Evolutionary conservation across 805 yeast species (phyloP).

Genomic region (Lipomyces oligophaga): DNA sequence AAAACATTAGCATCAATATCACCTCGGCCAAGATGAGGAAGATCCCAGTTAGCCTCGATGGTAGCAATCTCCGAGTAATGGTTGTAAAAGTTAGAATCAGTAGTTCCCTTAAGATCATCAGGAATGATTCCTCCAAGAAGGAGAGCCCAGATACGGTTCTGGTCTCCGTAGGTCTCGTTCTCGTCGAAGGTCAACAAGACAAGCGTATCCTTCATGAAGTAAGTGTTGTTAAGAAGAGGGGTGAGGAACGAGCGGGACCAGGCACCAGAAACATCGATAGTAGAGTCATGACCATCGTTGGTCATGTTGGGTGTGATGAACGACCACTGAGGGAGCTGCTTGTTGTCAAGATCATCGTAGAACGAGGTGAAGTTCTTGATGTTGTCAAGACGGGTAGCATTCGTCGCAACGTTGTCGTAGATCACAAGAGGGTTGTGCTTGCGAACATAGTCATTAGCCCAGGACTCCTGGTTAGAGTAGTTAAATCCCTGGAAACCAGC

Average conservation of each 20-base stretch:
- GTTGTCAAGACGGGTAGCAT: constrained; percentile 41
- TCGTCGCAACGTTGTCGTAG: constrained; percentile 42
- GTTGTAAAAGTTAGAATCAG: constrained; percentile 49
- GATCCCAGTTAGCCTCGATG: constrained; percentile 50
- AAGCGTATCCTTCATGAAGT: constrained; percentile 48
- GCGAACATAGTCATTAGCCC: constrained; percentile 49
- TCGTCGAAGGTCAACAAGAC: constrained; percentile 51
- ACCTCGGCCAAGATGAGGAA: constrained; percentile 49
- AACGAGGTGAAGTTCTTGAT: constrained; percentile 49
- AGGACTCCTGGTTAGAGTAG: constrained; percentile 43
- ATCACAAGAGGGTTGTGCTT: constrained; percentile 50
- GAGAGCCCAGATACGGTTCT: constrained; percentile 47
- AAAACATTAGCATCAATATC: constrained; percentile 52
- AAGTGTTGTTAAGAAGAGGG: constrained; percentile 45
- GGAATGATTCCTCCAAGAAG: constrained; percentile 50
- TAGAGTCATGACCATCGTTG: constrained; percentile 51
- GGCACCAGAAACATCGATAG: constrained; percentile 44
- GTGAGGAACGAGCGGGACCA: constrained; percentile 47
- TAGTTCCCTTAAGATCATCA: constrained; percentile 42
- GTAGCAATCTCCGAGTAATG: constrained; percentile 52
- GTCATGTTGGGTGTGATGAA: constrained; percentile 54
- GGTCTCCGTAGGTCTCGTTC: constrained; percentile 43
- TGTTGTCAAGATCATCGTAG: constrained; percentile 41
- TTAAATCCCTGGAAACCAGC: constrained; percentile 50
- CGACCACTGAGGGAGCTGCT: constrained; percentile 50